Evolutionary conservation across 495 filamentous ascomycete genomes (phyloP), one percentile per base, ranked within the genome.

Genomic region (Talaromyces ruber): DNA sequence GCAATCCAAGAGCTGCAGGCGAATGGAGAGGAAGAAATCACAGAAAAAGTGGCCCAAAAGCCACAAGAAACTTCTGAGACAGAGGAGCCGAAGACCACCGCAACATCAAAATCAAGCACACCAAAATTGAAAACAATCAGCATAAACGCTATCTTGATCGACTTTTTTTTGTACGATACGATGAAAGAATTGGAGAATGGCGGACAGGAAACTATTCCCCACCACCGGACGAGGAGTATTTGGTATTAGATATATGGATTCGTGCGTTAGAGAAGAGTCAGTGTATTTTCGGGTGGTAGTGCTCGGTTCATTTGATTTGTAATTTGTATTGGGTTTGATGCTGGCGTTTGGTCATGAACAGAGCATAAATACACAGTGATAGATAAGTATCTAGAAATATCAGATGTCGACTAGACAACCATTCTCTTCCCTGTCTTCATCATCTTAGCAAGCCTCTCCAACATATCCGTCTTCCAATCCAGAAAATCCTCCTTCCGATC

Each of bases 91-190:
- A 43, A 66, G 70, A 52, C 26, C 61, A 54, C 29, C 14, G 2
- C 59, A 58, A 29, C 58, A 58, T n/a, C 21, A 25, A 65, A 16
- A 22, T 32, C 21, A 24, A 59, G 24, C 16, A 45, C 16, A 72
- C 79, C 0, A 76, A 78, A 47, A 77, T 1, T 14, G n/a, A 30
- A 67, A 37, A 65, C 64, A 16, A 63, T 65, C 53, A 67, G 72
- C 14, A 72, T 97, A 70, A 98, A 97, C 68, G 94, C 94, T 1
- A 88, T 97, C 37, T 68, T 98, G 62, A 93, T 99, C 59, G 94
- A 99, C 70, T 98, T 97, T 71, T 96, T 95, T 70, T 77, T 99
- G 45, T 98, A 98, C 70, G 94, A 98, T 75, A 88, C 88, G 2
- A 89, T 93, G 74, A 98, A 98, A 72, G 85, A 86, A 62, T 71